These are phyloP conservation scores for Oropetium thomaeum DNA, from an alignment of 176 grass and related monocot genomes.

Conservation along the genomic window DNA sequence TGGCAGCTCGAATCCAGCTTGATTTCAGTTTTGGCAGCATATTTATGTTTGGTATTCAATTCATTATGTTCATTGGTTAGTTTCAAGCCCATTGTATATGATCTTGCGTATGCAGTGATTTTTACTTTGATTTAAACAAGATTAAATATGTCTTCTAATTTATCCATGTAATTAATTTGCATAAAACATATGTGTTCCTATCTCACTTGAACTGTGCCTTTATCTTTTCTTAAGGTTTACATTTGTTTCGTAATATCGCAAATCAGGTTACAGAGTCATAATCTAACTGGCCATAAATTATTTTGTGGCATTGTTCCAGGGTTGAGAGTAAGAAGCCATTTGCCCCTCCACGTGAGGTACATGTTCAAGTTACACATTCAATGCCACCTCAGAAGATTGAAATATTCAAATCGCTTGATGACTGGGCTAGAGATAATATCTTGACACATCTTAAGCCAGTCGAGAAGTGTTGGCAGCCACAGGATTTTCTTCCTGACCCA, in stretches of 20 bases:
- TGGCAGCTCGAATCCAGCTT: neutral
- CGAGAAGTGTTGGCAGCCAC: conserved; percentile 97
- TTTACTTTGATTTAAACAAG: neutral
- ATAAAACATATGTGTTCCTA: neutral
- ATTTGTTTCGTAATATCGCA: neutral
- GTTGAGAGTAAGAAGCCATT: conserved; percentile 73
- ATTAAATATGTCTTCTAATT: neutral
- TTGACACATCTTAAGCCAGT: conserved; percentile 79
- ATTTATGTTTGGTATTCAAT: neutral
- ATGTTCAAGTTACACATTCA: conserved; percentile 95
- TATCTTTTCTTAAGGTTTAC: neutral
- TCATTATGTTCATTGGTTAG: neutral
- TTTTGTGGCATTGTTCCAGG: conserved; percentile 44
- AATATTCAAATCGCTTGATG: conserved; percentile 85
- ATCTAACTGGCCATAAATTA: neutral
- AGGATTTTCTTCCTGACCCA: conserved; percentile 94
- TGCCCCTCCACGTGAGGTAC: conserved; percentile 67
- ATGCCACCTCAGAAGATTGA: conserved; percentile 87
- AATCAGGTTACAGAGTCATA: neutral
- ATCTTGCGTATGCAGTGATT: neutral
- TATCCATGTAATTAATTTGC: neutral
- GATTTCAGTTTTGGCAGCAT: neutral
- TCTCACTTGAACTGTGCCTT: neutral
- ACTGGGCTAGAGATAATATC: conserved; percentile 80
- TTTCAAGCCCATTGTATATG: neutral